A percentile compares a stretch with the other conserved stretches of the same genome.
Conservation (phyloP, 768 basidiomycete species). For the Suillus sp. region DNA sequence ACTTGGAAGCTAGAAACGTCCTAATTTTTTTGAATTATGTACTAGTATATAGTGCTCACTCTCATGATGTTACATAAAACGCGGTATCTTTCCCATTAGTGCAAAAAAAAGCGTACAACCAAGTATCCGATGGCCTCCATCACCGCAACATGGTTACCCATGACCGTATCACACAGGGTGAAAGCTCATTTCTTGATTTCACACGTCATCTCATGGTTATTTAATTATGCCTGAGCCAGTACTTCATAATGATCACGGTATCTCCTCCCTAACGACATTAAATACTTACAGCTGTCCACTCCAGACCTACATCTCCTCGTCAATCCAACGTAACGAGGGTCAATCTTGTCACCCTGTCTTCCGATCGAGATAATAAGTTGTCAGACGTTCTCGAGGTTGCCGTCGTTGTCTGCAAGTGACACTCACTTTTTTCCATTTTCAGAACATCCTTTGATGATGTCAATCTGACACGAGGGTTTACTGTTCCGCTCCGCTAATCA, state of each 20-base stretch:
- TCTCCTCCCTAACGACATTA: not conserved
- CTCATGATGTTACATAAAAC: conserved; percentile 32
- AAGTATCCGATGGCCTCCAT: not conserved
- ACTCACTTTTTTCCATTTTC: not conserved
- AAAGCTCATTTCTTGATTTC: not conserved
- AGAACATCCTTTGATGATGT: not conserved
- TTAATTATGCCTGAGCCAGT: conserved; percentile 1
- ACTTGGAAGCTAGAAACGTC: not conserved
- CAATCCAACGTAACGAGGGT: not conserved
- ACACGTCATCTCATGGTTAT: conserved; percentile 1
- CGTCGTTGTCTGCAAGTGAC: not conserved
- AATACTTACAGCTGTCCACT: not conserved
- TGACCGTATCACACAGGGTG: not conserved
- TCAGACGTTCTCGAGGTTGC: not conserved
- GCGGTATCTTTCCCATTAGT: conserved; percentile 16
- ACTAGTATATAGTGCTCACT: conserved; percentile 10
- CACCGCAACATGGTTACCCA: conserved; percentile 12
- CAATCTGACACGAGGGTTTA: not conserved
- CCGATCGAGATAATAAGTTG: not conserved
- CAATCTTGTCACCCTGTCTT: not conserved
- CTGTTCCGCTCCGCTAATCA: not conserved
- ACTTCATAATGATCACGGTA: not conserved
- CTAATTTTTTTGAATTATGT: conserved; percentile 20
- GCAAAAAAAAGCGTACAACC: not conserved
- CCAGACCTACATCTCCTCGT: not conserved